Percentiles rank a stretch among this genome's conserved stretches.
Evolutionary conservation across 2,329 filamentous ascomycete species (phyloP).

Genomic region (Colletotrichum plurivorum): DNA sequence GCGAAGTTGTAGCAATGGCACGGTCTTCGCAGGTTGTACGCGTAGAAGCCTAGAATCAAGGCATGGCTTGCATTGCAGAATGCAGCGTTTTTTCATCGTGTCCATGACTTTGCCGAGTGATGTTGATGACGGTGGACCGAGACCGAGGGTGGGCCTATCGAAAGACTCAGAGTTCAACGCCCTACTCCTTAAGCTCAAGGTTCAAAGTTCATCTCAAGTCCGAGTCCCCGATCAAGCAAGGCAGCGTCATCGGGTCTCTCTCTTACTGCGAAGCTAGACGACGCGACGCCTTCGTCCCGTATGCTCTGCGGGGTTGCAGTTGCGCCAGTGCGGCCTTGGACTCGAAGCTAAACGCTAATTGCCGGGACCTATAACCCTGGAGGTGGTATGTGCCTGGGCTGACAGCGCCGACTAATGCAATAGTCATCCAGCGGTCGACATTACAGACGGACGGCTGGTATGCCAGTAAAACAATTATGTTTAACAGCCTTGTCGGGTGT

Average conservation of each 20-base stretch:
- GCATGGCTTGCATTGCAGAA: no score
- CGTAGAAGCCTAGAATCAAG: background rate
- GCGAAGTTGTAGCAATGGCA: background rate
- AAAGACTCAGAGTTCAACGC: background rate
- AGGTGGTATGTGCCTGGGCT: background rate
- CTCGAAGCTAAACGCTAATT: constrained; percentile 7
- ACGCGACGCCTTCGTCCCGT: constrained; percentile 3
- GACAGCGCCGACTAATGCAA: background rate
- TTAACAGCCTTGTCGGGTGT: no score
- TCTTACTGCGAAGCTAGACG: background rate
- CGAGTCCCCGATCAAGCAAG: background rate
- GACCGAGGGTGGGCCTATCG: background rate
- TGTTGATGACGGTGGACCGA: background rate
- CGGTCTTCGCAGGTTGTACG: background rate
- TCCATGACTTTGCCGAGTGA: no score
- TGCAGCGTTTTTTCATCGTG: no score
- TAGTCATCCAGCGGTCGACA: background rate
- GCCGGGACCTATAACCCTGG: background rate
- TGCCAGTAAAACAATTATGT: background rate
- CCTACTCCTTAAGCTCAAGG: no score
- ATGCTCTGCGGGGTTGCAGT: background rate
- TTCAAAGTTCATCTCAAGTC: constrained; percentile 10
- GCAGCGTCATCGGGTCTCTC: background rate
- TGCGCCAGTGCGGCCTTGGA: constrained; percentile 8
- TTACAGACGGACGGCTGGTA: background rate